These are phyloP conservation scores for Juglanconis sp. DNA, from an alignment of 2,329 filamentous ascomycete species.

Conservation along the genomic window DNA sequence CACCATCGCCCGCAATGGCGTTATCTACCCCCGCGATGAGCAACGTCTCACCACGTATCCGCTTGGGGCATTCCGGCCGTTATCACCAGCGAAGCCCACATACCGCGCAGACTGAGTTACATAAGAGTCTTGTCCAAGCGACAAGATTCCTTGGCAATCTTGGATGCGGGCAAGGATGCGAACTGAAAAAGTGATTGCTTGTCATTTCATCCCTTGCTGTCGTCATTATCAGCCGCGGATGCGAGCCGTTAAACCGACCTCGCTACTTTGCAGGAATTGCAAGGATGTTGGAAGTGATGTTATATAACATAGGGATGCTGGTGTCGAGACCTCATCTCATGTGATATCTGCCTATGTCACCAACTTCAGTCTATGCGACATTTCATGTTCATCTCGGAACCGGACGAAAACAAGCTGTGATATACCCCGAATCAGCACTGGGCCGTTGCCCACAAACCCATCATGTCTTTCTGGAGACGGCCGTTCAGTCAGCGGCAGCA, in stretches of 20 bases:
- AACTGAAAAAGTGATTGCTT: not conserved
- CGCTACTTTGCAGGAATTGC: too few species aligned
- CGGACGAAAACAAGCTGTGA: not conserved
- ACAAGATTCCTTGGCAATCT: not conserved
- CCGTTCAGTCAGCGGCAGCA: slow-evolving; percentile 3
- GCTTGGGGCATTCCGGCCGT: not conserved
- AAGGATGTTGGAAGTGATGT: too few species aligned
- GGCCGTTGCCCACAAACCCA: not conserved
- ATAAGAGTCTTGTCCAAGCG: not conserved
- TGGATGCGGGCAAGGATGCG: not conserved
- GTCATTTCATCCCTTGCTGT: not conserved
- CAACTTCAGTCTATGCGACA: not conserved
- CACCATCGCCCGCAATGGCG: not conserved
- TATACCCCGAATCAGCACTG: not conserved
- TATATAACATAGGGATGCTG: too few species aligned
- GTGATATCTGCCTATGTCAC: not conserved
- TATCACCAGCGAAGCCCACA: too few species aligned
- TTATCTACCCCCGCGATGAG: slow-evolving; percentile 5
- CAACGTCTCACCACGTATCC: not conserved
- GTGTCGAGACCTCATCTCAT: too few species aligned
- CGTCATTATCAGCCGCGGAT: not conserved
- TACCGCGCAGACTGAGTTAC: not conserved
- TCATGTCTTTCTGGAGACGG: slow-evolving; percentile 14
- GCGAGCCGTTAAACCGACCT: not conserved
- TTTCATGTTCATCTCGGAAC: not conserved